Evolutionary conservation across 768 basidiomycete genomes (phyloP).

Genomic region (Leccinum longicurvipes): DNA sequence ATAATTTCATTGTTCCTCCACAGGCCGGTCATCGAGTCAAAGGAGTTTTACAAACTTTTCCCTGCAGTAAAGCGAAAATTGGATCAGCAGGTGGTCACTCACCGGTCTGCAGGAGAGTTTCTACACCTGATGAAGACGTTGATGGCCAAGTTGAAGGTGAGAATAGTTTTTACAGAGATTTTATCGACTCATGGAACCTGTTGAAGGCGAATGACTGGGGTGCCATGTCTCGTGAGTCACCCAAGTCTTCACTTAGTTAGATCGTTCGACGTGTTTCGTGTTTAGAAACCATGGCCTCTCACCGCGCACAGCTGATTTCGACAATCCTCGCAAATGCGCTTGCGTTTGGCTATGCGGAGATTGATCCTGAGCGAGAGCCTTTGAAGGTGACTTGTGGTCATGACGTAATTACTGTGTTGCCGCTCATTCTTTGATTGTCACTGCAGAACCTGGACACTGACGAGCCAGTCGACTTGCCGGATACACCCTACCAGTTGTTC

Average conservation of each 20-base stretch:
- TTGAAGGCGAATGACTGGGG: conserved; percentile 62
- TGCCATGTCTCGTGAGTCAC: conserved; percentile 48
- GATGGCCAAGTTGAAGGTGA: conserved; percentile 68
- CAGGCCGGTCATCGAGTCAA: conserved; percentile 58
- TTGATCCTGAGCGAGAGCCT: conserved; percentile 43
- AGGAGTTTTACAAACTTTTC: conserved; percentile 58
- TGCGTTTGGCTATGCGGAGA: conserved; percentile 43
- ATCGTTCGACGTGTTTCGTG: neutral
- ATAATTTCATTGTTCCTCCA: neutral
- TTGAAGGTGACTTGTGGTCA: conserved; percentile 40
- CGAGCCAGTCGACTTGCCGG: conserved; percentile 33
- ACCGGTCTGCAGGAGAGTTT: conserved; percentile 51
- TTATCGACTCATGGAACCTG: neutral
- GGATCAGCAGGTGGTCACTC: conserved; percentile 47
- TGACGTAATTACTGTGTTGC: neutral
- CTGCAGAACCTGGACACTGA: conserved; percentile 54
- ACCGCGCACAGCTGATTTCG: conserved; percentile 44
- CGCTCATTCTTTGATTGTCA: neutral
- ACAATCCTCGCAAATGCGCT: conserved; percentile 46
- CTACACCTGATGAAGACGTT: conserved; percentile 55
- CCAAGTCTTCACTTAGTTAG: neutral
- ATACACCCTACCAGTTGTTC: conserved; percentile 38
- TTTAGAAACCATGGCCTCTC: conserved; percentile 46
- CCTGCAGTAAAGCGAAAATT: conserved; percentile 43
- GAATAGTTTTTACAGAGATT: neutral